phyloP scores from a whole-genome alignment of 208 protist genomes.

The Wallacemonas sp. region DNA sequence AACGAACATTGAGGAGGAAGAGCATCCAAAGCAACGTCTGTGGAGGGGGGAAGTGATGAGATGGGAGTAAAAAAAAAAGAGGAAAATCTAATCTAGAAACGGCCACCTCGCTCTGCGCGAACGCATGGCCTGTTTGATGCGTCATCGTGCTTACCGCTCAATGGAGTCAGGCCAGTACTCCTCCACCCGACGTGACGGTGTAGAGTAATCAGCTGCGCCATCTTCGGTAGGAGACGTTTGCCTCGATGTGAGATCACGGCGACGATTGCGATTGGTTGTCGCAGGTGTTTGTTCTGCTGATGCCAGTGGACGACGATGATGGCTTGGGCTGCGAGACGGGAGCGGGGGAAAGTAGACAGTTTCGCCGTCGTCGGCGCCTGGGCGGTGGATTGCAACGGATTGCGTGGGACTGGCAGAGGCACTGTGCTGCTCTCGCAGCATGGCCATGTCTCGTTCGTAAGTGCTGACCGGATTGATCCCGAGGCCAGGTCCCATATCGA shows the following conservation, averaged over 20 bases:
- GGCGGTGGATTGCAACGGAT: background rate
- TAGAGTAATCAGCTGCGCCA: constrained; percentile 2
- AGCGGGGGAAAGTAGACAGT: constrained; percentile 17
- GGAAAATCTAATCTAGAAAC: background rate
- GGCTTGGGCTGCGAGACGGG: constrained; percentile 6
- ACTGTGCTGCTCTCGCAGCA: constrained; percentile 4
- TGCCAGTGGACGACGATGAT: background rate
- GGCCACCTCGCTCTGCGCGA: background rate
- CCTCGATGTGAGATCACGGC: background rate
- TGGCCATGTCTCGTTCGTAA: constrained; percentile 7
- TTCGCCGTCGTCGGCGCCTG: constrained; percentile 7
- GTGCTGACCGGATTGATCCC: background rate
- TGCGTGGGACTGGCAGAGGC: background rate
- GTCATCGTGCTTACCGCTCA: constrained; percentile 7
- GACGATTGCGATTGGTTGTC: background rate
- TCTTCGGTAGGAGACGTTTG: background rate
- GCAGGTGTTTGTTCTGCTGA: background rate
- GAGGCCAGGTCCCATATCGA: background rate
- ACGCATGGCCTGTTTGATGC: background rate
- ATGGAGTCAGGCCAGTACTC: constrained; percentile 15
- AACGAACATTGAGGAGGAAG: too few species aligned
- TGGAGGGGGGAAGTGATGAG: background rate
- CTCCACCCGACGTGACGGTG: background rate
- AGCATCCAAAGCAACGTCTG: too few species aligned
- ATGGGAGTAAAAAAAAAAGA: constrained; percentile 1